Base-by-base conservation (phyloP, 2,329 filamentous ascomycete genomes). In the Fusarium beomiforme region DNA sequence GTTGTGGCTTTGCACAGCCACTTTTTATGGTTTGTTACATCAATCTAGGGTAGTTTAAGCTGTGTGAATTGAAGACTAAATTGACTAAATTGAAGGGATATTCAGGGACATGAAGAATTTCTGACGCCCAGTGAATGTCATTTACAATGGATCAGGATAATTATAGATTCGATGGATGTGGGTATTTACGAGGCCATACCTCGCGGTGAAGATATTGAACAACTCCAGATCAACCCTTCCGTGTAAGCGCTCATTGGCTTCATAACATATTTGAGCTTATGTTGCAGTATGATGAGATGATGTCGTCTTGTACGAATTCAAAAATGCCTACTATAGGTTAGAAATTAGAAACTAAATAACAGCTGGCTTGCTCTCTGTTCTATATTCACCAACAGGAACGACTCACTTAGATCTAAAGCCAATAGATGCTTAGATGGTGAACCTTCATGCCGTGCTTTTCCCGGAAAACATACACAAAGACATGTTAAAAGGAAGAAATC, bases 1-100 rank as follows among this genome's bases (percentile, higher is more conserved):
- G 6, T 1, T 50, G 59, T 54, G 65, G 65, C 65, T 67, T 26
- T 43, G 44, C 56, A 64, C 61, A 70, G 69, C 70, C 66, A 73
- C 62, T 46, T 8, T 2, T 2, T 4, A 29, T 21, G 34, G n/a
- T 17, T 46, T 6, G 14, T 19, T 16, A 8, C 16, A 11, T 9
- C 41, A 39, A 21, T 67, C 19, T 29, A 67, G 64, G 64, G 64
- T 67, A 67, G 24, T 13, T 39, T 19, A 2, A 14, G 6, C 9
- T 6, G 8, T 12, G 50, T 23, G 10, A 19, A 11, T 31, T 26
- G 16, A 8, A 2, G 24, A 54, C 6, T 33, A 6, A n/a, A n/a
- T 33, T 8, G 5, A 31, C 8, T n/a, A n/a, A n/a, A n/a, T n/a
- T n/a, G n/a, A n/a, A n/a, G n/a, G 11, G 19, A 33, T 19, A 37